Percentiles rank a stretch among this genome's conserved stretches.
Evolutionary conservation across 176 grass and related monocot species (phyloP).

Genomic region (Areca catechu): DNA sequence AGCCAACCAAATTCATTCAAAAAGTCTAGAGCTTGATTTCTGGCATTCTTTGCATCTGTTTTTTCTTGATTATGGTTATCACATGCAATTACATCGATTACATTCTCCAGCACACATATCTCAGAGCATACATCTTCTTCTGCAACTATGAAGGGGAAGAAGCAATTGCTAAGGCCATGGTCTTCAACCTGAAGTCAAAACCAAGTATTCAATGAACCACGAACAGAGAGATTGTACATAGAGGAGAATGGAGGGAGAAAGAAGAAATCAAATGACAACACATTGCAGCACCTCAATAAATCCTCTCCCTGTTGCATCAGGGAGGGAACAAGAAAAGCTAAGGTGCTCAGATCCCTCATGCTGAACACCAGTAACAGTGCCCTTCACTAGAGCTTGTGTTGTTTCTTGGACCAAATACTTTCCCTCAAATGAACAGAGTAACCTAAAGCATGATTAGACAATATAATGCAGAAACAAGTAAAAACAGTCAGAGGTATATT

Average conservation of each 20-base stretch:
- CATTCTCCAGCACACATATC: slow-evolving; percentile 44
- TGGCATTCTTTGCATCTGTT: slow-evolving; percentile 7
- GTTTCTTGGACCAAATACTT: slow-evolving; percentile 68
- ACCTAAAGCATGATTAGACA: slow-evolving; percentile 33
- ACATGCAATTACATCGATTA: slow-evolving; percentile 28
- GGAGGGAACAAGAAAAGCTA: slow-evolving; percentile 72
- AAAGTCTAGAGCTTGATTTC: slow-evolving; percentile 27
- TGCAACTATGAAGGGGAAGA: slow-evolving; percentile 67
- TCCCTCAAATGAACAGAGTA: slow-evolving; percentile 78
- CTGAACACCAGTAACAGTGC: slow-evolving; percentile 12
- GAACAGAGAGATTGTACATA: background rate
- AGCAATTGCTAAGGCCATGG: slow-evolving; percentile 52
- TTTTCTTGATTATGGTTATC: background rate
- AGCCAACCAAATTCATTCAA: slow-evolving; percentile 62
- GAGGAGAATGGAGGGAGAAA: slow-evolving; percentile 19
- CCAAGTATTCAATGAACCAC: background rate
- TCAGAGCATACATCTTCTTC: slow-evolving; percentile 58
- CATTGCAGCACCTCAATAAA: slow-evolving; percentile 60
- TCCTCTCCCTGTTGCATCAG: slow-evolving; percentile 60
- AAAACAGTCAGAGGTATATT: background rate
- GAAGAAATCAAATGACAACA: slow-evolving; percentile 3
- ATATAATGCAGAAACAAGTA: background rate
- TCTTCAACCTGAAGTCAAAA: slow-evolving; percentile 36
- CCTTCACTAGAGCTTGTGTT: slow-evolving; percentile 36
- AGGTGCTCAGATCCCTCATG: slow-evolving; percentile 43